phyloP scores from a whole-genome alignment of 2,329 filamentous ascomycete species.

The Exutisphaerella laricina region DNA sequence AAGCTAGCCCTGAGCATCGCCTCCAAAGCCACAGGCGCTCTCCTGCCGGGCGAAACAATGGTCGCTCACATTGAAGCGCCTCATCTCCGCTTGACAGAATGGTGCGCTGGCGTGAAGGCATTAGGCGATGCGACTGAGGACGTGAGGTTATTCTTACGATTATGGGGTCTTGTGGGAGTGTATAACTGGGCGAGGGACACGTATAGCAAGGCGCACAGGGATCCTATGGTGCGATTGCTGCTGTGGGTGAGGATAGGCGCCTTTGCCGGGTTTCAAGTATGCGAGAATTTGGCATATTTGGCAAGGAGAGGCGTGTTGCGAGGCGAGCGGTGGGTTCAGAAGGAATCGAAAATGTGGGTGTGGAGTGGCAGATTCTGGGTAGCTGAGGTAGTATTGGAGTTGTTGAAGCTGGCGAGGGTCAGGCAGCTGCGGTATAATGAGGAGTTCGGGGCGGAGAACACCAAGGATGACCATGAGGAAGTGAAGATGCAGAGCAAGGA shows the following conservation, averaged over 20 bases:
- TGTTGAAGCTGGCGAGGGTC: constrained; percentile 53
- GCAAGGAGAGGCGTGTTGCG: constrained; percentile 63
- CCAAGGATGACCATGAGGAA: constrained; percentile 40
- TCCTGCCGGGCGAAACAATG: constrained; percentile 40
- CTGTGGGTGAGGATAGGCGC: constrained; percentile 63
- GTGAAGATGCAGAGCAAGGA: constrained; percentile 25
- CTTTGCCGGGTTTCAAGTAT: constrained; percentile 65
- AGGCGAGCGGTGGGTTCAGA: constrained; percentile 32
- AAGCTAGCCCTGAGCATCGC: constrained; percentile 35
- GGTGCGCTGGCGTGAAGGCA: constrained; percentile 33
- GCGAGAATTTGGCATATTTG: constrained; percentile 81
- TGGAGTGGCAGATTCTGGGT: constrained; percentile 80
- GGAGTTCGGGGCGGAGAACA: constrained; percentile 30
- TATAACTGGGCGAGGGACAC: constrained; percentile 58
- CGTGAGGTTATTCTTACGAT: constrained; percentile 63
- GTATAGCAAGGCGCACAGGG: constrained; percentile 35
- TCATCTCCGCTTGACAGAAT: constrained; percentile 30
- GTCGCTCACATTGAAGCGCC: constrained; percentile 36
- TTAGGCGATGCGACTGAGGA: constrained; percentile 65
- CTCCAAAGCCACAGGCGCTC: constrained; percentile 33
- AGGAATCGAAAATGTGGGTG: constrained; percentile 56
- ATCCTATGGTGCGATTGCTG: constrained; percentile 47
- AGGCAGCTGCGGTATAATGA: constrained; percentile 39
- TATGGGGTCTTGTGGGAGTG: constrained; percentile 72
- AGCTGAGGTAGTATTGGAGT: constrained; percentile 69